These are phyloP conservation scores for Fusarium sp. DNA, from an alignment of 2,329 filamentous ascomycete species.

Conservation along the genomic window DNA sequence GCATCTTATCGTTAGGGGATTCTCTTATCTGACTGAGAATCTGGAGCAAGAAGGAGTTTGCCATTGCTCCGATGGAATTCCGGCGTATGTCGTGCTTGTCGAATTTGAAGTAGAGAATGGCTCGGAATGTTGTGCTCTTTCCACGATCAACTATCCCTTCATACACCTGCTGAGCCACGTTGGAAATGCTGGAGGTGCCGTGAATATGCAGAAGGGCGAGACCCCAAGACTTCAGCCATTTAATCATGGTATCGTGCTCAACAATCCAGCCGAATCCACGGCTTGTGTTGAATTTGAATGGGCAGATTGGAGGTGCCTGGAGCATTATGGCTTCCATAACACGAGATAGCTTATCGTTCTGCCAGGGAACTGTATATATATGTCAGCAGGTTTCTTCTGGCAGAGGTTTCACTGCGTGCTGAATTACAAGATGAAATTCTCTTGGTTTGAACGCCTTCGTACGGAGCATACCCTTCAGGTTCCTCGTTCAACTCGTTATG, in stretches of 20 bases:
- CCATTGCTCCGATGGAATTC: not conserved
- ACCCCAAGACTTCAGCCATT: not conserved
- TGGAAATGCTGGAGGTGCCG: not conserved
- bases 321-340: not conserved
- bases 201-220: not conserved
- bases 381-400: rapidly evolving
- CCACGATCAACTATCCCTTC: not conserved
- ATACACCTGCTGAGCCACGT: not conserved
- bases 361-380: not conserved
- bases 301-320: not conserved
- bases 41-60: not conserved
- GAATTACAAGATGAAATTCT: not conserved
- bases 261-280: not conserved
- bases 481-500: not conserved
- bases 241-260: not conserved
- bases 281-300: not conserved
- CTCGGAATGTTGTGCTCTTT: not conserved
- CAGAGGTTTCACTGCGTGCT: not conserved
- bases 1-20: not conserved
- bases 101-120: conserved; percentile 10
- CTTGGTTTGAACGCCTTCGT: not conserved
- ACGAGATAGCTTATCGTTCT: not conserved
- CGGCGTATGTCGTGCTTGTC: not conserved
- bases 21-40: not conserved
- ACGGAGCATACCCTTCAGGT: not conserved